Percentiles rank a stretch among this genome's conserved stretches.
phyloP scores from a whole-genome alignment of 108 stramenopile genomes.

The Nannochloropsis oceanica region DNA sequence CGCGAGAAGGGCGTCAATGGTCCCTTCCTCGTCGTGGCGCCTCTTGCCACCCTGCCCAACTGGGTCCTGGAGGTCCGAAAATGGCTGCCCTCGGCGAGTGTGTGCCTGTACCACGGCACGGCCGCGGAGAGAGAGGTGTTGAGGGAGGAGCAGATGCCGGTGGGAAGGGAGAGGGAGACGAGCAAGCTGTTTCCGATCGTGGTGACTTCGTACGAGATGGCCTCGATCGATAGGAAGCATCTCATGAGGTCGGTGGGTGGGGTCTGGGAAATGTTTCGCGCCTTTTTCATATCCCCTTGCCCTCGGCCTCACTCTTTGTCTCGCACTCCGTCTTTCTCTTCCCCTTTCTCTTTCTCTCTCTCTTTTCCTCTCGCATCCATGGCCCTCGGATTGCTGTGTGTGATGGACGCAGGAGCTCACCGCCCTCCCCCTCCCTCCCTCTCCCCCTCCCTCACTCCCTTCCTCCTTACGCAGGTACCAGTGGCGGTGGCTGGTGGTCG shows the following conservation, averaged over 20 bases:
- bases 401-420: no score
- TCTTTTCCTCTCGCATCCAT: no score
- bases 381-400: no score
- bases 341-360: no score
- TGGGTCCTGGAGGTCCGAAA: slow-evolving; percentile 88
- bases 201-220: slow-evolving; percentile 87
- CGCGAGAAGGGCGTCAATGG: slow-evolving; percentile 64
- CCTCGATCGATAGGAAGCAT: slow-evolving; percentile 59
- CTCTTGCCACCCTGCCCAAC: slow-evolving; percentile 94
- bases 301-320: no score
- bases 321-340: no score
- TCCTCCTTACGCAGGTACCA: background rate
- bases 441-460: background rate
- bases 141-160: background rate
- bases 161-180: background rate
- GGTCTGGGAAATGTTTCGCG: background rate
- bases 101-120: slow-evolving; percentile 81
- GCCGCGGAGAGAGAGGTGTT: slow-evolving; percentile 51
- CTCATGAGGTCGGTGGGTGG: slow-evolving; percentile 9
- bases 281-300: background rate
- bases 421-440: background rate
- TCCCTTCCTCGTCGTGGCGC: slow-evolving; percentile 83
- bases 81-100: slow-evolving; percentile 75
- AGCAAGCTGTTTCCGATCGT: slow-evolving; percentile 61
- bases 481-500: slow-evolving; percentile 64